A percentile compares a stretch with the other conserved stretches of the same genome.
Conservation (phyloP, 768 basidiomycete species). For the Rhizopogon roseolus region DNA sequence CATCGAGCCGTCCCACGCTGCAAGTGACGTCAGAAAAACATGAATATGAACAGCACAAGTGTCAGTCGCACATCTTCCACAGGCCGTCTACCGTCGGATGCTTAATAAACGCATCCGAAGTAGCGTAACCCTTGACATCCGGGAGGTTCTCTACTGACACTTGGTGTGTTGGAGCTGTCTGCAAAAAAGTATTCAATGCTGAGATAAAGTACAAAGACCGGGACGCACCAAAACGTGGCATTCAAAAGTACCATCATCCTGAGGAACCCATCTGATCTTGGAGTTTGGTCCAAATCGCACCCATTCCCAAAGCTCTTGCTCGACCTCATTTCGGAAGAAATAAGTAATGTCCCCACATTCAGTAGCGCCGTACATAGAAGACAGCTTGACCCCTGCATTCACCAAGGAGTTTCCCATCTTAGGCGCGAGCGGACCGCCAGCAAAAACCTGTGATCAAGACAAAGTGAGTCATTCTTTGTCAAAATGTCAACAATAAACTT, state of each 20-base stretch:
- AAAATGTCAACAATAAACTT: no score
- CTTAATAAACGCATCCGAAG: constrained; percentile 36
- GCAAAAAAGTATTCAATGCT: not conserved
- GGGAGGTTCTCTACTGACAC: constrained; percentile 29
- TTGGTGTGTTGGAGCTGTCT: constrained; percentile 25
- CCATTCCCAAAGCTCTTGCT: constrained; percentile 32
- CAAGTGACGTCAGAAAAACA: not conserved
- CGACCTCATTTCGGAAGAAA: constrained; percentile 3
- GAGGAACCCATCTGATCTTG: constrained; percentile 28
- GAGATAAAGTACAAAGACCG: not conserved
- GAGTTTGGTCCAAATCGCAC: constrained; percentile 18
- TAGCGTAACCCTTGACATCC: constrained; percentile 38
- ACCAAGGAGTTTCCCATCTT: constrained; percentile 32
- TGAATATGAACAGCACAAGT: not conserved
- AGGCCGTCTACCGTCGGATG: constrained; percentile 38
- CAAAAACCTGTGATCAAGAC: constrained; percentile 18
- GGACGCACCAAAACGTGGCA: constrained; percentile 31
- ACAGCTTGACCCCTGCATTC: constrained; percentile 28
- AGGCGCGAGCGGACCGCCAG: constrained; percentile 32
- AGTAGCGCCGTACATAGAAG: constrained; percentile 31
- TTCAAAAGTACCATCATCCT: constrained; percentile 34
- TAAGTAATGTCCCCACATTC: constrained; percentile 25
- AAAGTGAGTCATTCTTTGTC: not conserved
- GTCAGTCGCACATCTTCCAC: constrained; percentile 35
- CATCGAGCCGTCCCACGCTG: constrained; percentile 36